Conservation (phyloP, 2,329 filamentous ascomycete species). For the Neopestalotiopsis sp. region DNA sequence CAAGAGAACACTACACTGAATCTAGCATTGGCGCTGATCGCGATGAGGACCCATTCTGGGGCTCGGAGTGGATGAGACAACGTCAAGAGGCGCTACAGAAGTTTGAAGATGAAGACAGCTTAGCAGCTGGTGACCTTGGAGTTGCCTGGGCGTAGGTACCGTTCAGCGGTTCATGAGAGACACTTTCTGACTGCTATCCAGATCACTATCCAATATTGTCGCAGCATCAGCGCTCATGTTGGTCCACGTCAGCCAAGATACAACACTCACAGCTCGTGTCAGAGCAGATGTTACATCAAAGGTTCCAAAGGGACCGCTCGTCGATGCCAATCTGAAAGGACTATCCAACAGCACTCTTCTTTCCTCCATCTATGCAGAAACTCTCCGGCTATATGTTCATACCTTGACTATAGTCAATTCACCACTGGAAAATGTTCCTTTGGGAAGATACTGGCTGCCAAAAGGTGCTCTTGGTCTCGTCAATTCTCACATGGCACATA, state of each 20-base stretch:
- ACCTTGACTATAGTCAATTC: constrained; percentile 24
- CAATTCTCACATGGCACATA: constrained; percentile 25
- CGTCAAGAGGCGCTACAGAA: constrained; percentile 25
- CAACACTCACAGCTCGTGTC: not conserved
- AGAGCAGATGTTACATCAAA: not conserved
- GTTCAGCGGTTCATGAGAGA: not conserved
- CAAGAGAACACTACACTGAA: constrained; percentile 24
- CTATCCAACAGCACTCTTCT: constrained; percentile 26
- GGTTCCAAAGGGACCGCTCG: not conserved
- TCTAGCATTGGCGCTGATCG: constrained; percentile 25
- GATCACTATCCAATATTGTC: not conserved
- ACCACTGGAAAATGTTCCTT: constrained; percentile 23
- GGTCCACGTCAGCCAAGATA: not conserved
- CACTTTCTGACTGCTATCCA: not conserved
- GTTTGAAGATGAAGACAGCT: constrained; percentile 23
- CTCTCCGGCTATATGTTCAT: constrained; percentile 27
- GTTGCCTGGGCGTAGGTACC: constrained; percentile 27
- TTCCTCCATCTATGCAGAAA: constrained; percentile 28
- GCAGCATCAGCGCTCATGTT: not conserved
- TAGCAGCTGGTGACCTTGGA: constrained; percentile 25
- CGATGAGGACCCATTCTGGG: constrained; percentile 28
- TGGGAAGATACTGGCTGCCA: constrained; percentile 26
- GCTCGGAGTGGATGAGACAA: constrained; percentile 25
- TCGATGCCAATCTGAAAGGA: constrained; percentile 22
- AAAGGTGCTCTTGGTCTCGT: constrained; percentile 24